Percentiles rank a stretch among this genome's conserved stretches.
Evolutionary conservation across 2,329 filamentous ascomycete species (phyloP).

Genomic region (Escovopsis sp.): DNA sequence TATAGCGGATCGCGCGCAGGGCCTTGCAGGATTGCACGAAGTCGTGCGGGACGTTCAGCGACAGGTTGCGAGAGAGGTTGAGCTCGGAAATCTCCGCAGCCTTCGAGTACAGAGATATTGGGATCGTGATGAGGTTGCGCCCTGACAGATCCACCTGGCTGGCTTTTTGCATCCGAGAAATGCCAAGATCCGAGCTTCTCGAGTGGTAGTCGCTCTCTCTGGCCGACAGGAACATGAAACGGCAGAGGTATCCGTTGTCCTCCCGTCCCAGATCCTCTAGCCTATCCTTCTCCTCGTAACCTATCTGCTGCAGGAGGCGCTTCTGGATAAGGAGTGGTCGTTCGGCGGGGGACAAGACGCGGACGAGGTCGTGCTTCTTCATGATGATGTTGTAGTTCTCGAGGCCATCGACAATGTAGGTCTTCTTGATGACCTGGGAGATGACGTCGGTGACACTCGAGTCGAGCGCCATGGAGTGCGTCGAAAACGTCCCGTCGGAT

Average conservation of each 20-base stretch:
- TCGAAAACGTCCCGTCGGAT: conserved; percentile 86
- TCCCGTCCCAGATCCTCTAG: conserved; percentile 91
- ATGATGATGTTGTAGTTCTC: conserved; percentile 94
- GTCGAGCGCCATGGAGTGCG: conserved; percentile 70
- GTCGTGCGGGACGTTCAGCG: conserved; percentile 83
- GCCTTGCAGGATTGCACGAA: conserved; percentile 91
- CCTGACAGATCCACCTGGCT: conserved; percentile 87
- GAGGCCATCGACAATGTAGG: conserved; percentile 75
- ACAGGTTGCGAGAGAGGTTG: conserved; percentile 84
- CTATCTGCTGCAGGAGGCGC: conserved; percentile 74
- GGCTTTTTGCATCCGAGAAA: conserved; percentile 75
- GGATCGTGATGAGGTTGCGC: conserved; percentile 84
- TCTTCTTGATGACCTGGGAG: conserved; percentile 84
- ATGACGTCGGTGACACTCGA: conserved; percentile 79
- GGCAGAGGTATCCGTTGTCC: conserved; percentile 92
- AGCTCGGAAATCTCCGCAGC: conserved; percentile 86
- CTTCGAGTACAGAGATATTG: conserved; percentile 84
- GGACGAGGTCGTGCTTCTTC: conserved; percentile 78
- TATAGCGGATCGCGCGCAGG: conserved; percentile 87
- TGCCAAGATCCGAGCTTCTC: conserved; percentile 56
- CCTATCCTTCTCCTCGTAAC: conserved; percentile 73
- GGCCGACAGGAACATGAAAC: conserved; percentile 86
- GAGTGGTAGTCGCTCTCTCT: conserved; percentile 71
- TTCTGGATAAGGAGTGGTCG: conserved; percentile 86
- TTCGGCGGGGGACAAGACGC: conserved; percentile 65